Evolutionary conservation across 2,329 filamentous ascomycete genomes (phyloP).

Genomic region (Colletotrichum nymphaeae): DNA sequence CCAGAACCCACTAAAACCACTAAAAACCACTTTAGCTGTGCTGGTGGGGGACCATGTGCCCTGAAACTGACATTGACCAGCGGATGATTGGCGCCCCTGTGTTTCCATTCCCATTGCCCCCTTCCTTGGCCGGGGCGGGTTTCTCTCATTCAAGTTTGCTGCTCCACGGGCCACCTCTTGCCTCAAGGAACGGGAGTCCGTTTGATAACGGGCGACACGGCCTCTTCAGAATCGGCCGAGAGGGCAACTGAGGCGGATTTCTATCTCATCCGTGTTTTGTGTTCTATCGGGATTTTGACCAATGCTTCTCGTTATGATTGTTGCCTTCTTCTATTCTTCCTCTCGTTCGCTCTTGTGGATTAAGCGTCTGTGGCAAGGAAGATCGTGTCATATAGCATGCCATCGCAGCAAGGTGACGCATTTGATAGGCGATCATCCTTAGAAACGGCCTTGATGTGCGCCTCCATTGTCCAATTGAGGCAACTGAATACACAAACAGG

Average conservation of each 20-base stretch:
- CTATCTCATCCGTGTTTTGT: not conserved
- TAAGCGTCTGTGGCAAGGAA: not conserved
- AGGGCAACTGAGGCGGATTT: not conserved
- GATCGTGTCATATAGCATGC: not conserved
- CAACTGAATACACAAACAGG: not conserved
- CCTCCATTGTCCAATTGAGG: not conserved
- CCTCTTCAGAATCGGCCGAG: not conserved
- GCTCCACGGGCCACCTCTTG: not conserved
- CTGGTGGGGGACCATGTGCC: not conserved
- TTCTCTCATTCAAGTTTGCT: not conserved
- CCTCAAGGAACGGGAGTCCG: not conserved
- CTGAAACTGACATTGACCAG: constrained; percentile 28
- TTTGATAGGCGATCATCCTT: not conserved
- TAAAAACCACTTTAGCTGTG: constrained; percentile 1
- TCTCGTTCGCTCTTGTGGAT: not conserved
- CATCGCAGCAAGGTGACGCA: constrained; percentile 13
- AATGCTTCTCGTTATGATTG: not conserved
- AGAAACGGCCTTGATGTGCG: constrained; percentile 14
- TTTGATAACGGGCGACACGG: not conserved
- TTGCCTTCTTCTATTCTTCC: not conserved
- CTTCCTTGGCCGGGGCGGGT: not conserved
- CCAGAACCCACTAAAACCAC: constrained; percentile 8
- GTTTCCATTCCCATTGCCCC: not conserved
- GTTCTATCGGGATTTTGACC: not conserved
- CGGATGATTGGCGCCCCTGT: constrained; percentile 20